Evolutionary conservation across 768 basidiomycete species (phyloP), one percentile per base, ranked within the genome.

Genomic region (Leccinum aurantiacum): DNA sequence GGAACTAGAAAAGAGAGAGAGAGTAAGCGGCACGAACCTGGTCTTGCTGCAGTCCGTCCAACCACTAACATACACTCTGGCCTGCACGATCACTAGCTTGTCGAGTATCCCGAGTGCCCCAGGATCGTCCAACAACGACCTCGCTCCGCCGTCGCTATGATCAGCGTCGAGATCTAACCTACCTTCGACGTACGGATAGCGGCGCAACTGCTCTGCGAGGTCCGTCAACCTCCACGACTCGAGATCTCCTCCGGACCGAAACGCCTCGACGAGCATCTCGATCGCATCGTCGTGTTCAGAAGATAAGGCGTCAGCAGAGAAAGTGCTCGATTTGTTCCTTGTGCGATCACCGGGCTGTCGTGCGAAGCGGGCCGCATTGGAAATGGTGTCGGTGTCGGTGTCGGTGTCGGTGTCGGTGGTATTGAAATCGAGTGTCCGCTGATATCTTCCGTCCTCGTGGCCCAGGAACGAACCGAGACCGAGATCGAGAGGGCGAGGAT

Each of bases 41-140:
- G 71, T 71, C 53, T 77, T 74, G 46, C 81, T 78, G 62, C 83
- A 85, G 7, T 76, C 74, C 3, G 68, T 71, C 33, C 75, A 77
- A 3, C 82, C 84, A 33, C 79, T 80, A 87, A 87, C 70, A 58
- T 87, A 87, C 38, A 82, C 53, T 41, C 74, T 69, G 22, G 84
- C 80, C 27, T 77, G 70, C 59, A 77, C 77, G n/a, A 79, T 76
- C 44, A 85, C 78, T 59, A 81, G 69, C 69, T 85, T 86, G 59
- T 87, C 83, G 59, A 88, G 63, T 52, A 87, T 87, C 1, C 80
- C 84, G 52, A 77, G 62, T 24, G 82, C 71, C 0, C 86, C 86
- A 0, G 77, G 59, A 61, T 88, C 86, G 10, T 76, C 64, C 46
- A 83, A 62, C 22, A 80, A 56, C 24, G 75, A 17, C 37, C 17